Evolutionary conservation across 495 filamentous ascomycete species (phyloP).

Genomic region (Neurospora sp.): DNA sequence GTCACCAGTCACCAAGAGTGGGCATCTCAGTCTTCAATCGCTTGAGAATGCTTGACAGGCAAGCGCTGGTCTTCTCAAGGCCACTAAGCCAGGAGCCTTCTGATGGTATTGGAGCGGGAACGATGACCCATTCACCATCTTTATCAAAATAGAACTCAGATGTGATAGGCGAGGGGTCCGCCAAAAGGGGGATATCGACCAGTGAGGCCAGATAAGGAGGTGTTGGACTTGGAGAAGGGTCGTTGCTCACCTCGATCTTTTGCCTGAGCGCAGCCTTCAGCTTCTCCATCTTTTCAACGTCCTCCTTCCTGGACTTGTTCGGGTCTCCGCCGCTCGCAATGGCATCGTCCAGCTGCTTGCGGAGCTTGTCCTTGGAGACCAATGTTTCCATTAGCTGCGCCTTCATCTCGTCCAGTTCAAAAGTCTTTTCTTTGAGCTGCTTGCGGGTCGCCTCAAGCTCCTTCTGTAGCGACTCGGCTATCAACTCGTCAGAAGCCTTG

Average conservation of each 20-base stretch:
- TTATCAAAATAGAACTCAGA: background rate
- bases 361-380: slow-evolving; percentile 44
- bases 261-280: slow-evolving; percentile 35
- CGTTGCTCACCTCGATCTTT: slow-evolving; percentile 35
- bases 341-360: slow-evolving; percentile 37
- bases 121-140: background rate
- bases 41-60: background rate
- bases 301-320: slow-evolving; percentile 34
- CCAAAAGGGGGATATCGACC: background rate
- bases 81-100: background rate
- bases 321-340: slow-evolving; percentile 8
- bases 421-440: slow-evolving; percentile 28
- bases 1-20: background rate
- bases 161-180: background rate
- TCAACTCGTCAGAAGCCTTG: slow-evolving; percentile 42
- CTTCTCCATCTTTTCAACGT: slow-evolving; percentile 42
- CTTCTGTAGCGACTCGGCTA: slow-evolving; percentile 39
- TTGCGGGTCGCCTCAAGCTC: slow-evolving; percentile 40
- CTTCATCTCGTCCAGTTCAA: slow-evolving; percentile 40
- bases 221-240: slow-evolving; percentile 2
- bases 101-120: background rate
- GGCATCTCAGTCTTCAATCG: background rate
- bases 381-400: slow-evolving; percentile 40
- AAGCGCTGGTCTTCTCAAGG: background rate
- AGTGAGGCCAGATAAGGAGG: slow-evolving; percentile 5